These are phyloP conservation scores for Mallotus nudiflorus DNA, from an alignment of 345 rosid species.

Conservation along the genomic window DNA sequence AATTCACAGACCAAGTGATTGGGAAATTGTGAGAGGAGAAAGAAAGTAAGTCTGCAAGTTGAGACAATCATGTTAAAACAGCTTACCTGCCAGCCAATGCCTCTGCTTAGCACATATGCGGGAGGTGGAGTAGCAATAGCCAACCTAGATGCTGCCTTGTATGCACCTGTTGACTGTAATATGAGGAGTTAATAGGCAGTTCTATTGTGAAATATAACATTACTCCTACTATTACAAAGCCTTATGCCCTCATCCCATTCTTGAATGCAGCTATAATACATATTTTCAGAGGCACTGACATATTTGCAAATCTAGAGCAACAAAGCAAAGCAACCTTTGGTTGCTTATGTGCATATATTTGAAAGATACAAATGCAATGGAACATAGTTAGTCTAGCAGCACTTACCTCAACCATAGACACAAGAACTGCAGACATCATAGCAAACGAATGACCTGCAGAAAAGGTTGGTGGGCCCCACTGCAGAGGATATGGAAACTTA, in stretches of 20 bases:
- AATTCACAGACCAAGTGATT: not conserved
- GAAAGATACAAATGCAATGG: not conserved
- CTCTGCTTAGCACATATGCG: slow-evolving; percentile 37
- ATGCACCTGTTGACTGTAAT: slow-evolving; percentile 33
- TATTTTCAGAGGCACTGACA: not conserved
- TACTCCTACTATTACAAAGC: not conserved
- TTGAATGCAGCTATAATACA: too few species aligned
- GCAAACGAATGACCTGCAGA: slow-evolving; percentile 39
- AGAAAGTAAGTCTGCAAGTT: not conserved
- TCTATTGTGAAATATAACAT: slow-evolving; percentile 9
- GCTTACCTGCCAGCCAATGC: slow-evolving; percentile 58
- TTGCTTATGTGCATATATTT: not conserved
- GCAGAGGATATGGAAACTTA: slow-evolving; percentile 39
- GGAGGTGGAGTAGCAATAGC: slow-evolving; percentile 42
- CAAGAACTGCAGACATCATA: slow-evolving; percentile 41
- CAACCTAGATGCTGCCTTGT: slow-evolving; percentile 36
- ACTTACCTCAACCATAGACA: slow-evolving; percentile 35
- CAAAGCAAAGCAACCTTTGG: not conserved
- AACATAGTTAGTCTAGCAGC: not conserved
- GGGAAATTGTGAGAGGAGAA: not conserved
- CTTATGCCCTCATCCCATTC: too few species aligned
- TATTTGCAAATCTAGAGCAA: not conserved
- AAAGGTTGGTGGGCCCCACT: slow-evolving; percentile 41
- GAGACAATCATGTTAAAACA: slow-evolving; percentile 4
- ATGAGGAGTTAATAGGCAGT: slow-evolving; percentile 11